These are phyloP conservation scores for Phytophthora pisi DNA, from an alignment of 352 stramenopile species.

Conservation along the genomic window DNA sequence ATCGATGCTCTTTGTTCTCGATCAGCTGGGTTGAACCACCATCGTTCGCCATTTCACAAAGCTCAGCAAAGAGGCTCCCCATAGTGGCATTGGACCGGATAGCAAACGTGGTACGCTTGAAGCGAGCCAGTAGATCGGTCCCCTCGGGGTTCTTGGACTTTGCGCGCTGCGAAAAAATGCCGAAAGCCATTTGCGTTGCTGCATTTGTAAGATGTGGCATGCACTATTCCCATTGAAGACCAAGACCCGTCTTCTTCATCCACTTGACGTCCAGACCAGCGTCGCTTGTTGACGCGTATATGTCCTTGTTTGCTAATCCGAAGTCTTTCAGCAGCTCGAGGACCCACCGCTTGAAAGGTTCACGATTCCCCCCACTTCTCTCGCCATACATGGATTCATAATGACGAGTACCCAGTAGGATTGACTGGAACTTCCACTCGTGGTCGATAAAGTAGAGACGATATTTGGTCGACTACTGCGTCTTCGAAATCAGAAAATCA, in stretches of 20 bases:
- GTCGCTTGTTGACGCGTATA: too few relatives aligned
- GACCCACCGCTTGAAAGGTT: not conserved
- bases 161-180: constrained; percentile 1
- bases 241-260: constrained; percentile 3
- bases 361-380: not conserved
- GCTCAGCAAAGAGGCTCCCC: constrained; percentile 1
- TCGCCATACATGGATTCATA: not conserved
- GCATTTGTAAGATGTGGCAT: constrained; percentile 12
- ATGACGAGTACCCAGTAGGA: not conserved
- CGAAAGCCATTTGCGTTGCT: constrained; percentile 11
- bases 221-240: constrained; percentile 5
- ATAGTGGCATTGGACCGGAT: constrained; percentile 14
- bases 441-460: constrained; percentile 4
- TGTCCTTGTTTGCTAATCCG: not conserved
- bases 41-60: not conserved
- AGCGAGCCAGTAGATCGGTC: constrained; percentile 8
- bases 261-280: constrained; percentile 5
- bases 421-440: constrained; percentile 4
- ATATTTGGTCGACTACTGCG: constrained; percentile 2
- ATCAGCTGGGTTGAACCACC: not conserved
- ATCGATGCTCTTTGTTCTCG: not conserved
- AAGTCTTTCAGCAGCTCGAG: not conserved
- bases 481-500: not conserved
- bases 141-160: not conserved
- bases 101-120: constrained; percentile 1